Percentiles rank a stretch among this genome's conserved stretches.
phyloP scores from a whole-genome alignment of 768 basidiomycete genomes.

The Strobilomyces dryophilus region DNA sequence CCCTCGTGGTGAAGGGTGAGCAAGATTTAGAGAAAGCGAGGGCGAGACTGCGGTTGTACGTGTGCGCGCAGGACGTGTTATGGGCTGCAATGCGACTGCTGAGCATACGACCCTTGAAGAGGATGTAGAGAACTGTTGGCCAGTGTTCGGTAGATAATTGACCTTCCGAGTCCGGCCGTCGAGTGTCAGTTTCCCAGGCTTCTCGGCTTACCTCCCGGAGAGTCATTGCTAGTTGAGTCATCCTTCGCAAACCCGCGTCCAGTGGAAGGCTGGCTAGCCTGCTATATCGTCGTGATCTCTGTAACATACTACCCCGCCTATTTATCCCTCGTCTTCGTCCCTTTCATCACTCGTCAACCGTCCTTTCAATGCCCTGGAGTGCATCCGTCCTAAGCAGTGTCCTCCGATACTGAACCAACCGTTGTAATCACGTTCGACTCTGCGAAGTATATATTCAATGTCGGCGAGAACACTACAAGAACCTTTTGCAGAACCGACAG shows the following conservation, averaged over 20 bases:
- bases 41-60: conserved; percentile 86
- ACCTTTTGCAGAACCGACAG: conserved; percentile 63
- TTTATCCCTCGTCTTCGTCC: conserved; percentile 7
- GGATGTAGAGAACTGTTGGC: conserved; percentile 87
- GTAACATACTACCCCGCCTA: conserved; percentile 22
- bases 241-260: too few species aligned
- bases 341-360: conserved; percentile 13
- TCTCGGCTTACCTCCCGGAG: too few species aligned
- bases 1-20: conserved; percentile 81
- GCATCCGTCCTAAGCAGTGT: conserved; percentile 54
- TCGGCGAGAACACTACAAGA: conserved; percentile 75
- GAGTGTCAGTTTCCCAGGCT: too few species aligned
- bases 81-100: conserved; percentile 81
- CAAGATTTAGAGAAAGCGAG: conserved; percentile 68
- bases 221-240: too few species aligned
- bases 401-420: conserved; percentile 79
- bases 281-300: conserved; percentile 22
- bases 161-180: too few species aligned
- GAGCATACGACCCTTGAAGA: conserved; percentile 84
- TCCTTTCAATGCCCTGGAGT: conserved; percentile 53
- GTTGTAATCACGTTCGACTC: conserved; percentile 71
- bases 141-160: too few species aligned
- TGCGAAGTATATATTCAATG: conserved; percentile 86
- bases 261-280: conserved; percentile 17
- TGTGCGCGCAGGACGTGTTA: conserved; percentile 87